Evolutionary conservation across 1,139 yeast species (phyloP).

Genomic region (Debaryomyces nepalensis): DNA sequence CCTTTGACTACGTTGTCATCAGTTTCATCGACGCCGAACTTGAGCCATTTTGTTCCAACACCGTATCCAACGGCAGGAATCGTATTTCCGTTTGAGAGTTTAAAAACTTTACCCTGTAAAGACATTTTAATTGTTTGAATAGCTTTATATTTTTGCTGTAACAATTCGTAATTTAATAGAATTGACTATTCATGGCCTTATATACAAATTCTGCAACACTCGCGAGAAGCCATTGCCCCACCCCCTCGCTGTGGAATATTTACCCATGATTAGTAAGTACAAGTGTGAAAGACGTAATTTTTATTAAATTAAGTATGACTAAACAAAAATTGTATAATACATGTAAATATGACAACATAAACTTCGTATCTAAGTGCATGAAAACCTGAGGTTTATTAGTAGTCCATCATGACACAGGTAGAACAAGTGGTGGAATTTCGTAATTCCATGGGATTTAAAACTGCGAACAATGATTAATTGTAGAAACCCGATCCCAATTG

Average conservation of each 20-base stretch:
- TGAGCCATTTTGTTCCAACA: conserved; percentile 42
- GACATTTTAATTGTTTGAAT: conserved; percentile 11
- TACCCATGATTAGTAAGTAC: too few relatives aligned
- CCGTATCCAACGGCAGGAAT: conserved; percentile 39
- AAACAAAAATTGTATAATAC: conserved; percentile 11
- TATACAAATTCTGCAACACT: too few relatives aligned
- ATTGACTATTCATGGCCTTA: too few relatives aligned
- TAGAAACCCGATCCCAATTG: conserved; percentile 41
- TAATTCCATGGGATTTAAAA: too few relatives aligned
- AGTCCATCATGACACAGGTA: conserved; percentile 1
- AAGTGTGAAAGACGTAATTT: conserved; percentile 1
- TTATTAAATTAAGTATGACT: conserved; percentile 4
- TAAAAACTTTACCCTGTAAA: conserved; percentile 22
- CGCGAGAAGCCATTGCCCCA: too few relatives aligned
- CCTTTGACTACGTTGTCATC: conserved; percentile 28
- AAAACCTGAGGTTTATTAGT: not conserved
- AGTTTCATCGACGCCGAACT: conserved; percentile 23
- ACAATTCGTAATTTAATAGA: too few relatives aligned
- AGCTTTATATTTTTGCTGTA: not conserved
- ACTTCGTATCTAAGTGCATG: conserved; percentile 9
- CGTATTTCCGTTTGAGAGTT: conserved; percentile 28
- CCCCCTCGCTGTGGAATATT: too few relatives aligned
- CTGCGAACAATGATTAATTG: conserved; percentile 7
- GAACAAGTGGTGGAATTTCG: too few relatives aligned
- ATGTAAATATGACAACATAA: conserved; percentile 12